phyloP scores from a whole-genome alignment of 768 basidiomycete genomes.

The Xerocomellus dryophilus region DNA sequence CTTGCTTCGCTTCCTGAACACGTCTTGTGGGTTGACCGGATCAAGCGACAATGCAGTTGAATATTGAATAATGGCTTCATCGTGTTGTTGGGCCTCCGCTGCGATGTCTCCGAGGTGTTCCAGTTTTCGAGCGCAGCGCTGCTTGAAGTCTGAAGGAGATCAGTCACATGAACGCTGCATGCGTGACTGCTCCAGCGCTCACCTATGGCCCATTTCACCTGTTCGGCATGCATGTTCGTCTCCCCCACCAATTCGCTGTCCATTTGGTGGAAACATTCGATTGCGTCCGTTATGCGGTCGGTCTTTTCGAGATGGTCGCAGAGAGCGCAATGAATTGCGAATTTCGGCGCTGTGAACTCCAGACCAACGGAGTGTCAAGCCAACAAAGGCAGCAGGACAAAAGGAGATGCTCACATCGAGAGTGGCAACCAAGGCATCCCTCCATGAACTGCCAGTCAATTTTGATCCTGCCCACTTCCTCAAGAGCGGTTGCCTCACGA shows the following conservation, averaged over 20 bases:
- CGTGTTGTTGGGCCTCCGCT: not conserved
- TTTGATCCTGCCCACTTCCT: not conserved
- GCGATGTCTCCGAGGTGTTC: not conserved
- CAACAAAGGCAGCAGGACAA: not conserved
- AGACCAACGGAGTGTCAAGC: not conserved
- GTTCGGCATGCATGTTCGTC: not conserved
- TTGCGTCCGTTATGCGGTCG: not conserved
- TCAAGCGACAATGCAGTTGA: not conserved
- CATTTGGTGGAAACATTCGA: not conserved
- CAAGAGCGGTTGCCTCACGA: too few relatives aligned
- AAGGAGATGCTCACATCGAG: not conserved
- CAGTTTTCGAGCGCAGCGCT: not conserved
- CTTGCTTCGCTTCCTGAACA: not conserved
- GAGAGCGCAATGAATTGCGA: not conserved
- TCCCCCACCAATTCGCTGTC: not conserved
- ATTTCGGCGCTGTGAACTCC: not conserved
- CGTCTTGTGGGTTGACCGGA: not conserved
- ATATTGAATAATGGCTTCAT: not conserved
- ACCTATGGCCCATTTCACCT: not conserved
- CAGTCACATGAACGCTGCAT: not conserved
- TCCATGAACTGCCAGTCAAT: not conserved
- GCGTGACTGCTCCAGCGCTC: not conserved
- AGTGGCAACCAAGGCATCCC: not conserved
- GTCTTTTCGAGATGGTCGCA: not conserved
- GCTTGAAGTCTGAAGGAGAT: not conserved